Evolutionary conservation across 768 basidiomycete species (phyloP), one percentile per base, ranked within the genome.

Genomic region (Naganishia vishniacii): DNA sequence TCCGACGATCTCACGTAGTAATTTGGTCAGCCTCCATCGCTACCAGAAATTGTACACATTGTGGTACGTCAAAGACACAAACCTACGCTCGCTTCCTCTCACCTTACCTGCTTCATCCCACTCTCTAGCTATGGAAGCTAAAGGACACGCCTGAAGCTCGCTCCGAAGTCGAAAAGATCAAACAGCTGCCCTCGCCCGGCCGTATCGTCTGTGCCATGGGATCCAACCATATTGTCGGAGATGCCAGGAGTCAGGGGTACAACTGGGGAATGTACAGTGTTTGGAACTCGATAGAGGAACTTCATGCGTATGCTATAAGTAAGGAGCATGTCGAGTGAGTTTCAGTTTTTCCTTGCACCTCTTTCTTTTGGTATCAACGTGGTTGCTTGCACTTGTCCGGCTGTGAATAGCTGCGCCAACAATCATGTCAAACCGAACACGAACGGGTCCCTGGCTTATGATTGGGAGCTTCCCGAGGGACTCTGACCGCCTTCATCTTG

Each of bases 241-340:
- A 48, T 3, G 53, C 42, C 2, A 20, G 56, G 26, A 48, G 49
- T 25, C 53, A 59, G 44, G 63, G 63, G 12, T 64, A 51, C 53
- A 53, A 64, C 47, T 58, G 45, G 41, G 63, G 63, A 16, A 58
- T 64, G 63, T 64, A 64, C 31, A 42, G 34, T n/a, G 51, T 53
- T 11, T 64, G 53, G 51, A 53, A 64, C 16, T 58, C 53, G 23
- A 46, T 47, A 42, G 63, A 64, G 15, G 56, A 46, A 5, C 34
- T 64, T 20, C 53, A 64, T 46, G 48, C 56, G 20, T 64, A 64
- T 42, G 56, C 63, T 41, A 45, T 58, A 23, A 45, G 40, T 28
- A 45, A 64, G 45, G 63, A 64, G 56, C 63, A 64, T 23, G 63
- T 64, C 51, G 44, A 59, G 63, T 59, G 63, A 64, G 63, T 59